Evolutionary conservation across 2,329 filamentous ascomycete species (phyloP).

Genomic region (Phialophora expanda): DNA sequence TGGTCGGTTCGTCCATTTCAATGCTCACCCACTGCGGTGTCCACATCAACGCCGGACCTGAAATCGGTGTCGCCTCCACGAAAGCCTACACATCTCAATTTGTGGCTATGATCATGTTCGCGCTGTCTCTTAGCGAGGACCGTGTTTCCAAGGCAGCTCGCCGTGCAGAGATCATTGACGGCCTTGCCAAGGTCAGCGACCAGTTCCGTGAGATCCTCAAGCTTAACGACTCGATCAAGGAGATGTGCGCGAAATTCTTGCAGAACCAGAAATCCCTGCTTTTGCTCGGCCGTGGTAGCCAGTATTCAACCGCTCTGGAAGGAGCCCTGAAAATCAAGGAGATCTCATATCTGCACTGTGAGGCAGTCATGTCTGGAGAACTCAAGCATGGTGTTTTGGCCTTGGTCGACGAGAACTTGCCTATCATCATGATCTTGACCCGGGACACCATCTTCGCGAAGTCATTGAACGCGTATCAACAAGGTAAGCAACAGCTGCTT

Average conservation of each 20-base stretch:
- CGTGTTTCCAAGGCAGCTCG: slow-evolving; percentile 91
- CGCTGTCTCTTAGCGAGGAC: slow-evolving; percentile 93
- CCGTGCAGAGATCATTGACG: slow-evolving; percentile 94
- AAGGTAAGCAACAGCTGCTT: slow-evolving; percentile 63
- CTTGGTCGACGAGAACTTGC: slow-evolving; percentile 95
- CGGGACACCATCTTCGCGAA: slow-evolving; percentile 96
- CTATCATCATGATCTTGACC: slow-evolving; percentile 99
- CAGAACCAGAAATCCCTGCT: slow-evolving; percentile 97
- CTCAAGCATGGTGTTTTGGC: slow-evolving; percentile 98
- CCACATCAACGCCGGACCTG: slow-evolving; percentile 97
- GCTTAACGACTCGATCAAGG: slow-evolving; percentile 92
- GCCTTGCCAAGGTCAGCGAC: slow-evolving; percentile 80
- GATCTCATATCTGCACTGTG: slow-evolving; percentile 98
- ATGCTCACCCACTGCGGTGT: slow-evolving; percentile 99
- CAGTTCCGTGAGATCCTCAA: slow-evolving; percentile 93
- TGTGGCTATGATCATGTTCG: slow-evolving; percentile 99
- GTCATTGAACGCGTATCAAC: slow-evolving; percentile 99
- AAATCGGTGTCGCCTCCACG: slow-evolving; percentile 98
- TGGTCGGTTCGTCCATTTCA: slow-evolving; percentile 97
- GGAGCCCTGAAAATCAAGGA: slow-evolving; percentile 99
- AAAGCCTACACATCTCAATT: slow-evolving; percentile 99
- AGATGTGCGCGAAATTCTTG: slow-evolving; percentile 88
- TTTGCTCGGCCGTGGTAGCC: slow-evolving; percentile 89
- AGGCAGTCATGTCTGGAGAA: slow-evolving; percentile 99
- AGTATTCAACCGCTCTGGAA: slow-evolving; percentile 96